Evolutionary conservation across 148 eudicot species (phyloP).

Genomic region (Talinum fruticosum): DNA sequence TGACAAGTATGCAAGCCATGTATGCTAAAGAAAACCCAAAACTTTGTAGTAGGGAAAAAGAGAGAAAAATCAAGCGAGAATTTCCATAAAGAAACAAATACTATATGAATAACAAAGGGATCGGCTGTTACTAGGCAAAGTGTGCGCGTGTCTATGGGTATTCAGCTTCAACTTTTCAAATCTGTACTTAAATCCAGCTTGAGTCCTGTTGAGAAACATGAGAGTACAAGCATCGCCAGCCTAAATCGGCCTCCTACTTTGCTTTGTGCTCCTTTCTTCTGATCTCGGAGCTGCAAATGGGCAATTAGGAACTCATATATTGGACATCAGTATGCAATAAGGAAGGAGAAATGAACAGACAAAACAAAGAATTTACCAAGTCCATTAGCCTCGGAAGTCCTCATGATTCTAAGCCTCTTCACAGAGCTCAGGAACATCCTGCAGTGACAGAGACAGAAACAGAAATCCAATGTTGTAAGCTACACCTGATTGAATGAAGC

Average conservation of each 20-base stretch:
- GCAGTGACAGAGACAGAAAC: slow-evolving; percentile 15
- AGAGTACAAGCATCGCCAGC: slow-evolving; percentile 1
- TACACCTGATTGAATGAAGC: neutral
- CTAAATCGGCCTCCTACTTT: slow-evolving; percentile 42
- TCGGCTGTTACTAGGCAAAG: slow-evolving; percentile 29
- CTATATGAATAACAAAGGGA: slow-evolving; percentile 17
- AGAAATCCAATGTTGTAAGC: neutral
- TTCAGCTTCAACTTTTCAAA: slow-evolving; percentile 8
- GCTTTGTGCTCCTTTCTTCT: slow-evolving; percentile 45
- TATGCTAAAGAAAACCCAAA: slow-evolving; percentile 28
- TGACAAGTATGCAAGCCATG: slow-evolving; percentile 25
- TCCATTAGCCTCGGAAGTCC: slow-evolving; percentile 80
- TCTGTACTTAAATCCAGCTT: slow-evolving; percentile 28
- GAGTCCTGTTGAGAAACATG: slow-evolving; percentile 3
- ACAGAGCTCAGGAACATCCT: slow-evolving; percentile 86
- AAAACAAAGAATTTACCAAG: slow-evolving; percentile 43
- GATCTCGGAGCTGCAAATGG: slow-evolving; percentile 47
- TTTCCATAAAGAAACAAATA: slow-evolving; percentile 20
- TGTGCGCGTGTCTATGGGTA: slow-evolving; percentile 11
- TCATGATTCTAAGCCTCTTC: slow-evolving; percentile 87
- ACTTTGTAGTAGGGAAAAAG: slow-evolving; percentile 15
- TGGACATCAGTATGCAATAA: neutral
- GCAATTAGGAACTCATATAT: neutral
- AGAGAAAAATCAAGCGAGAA: slow-evolving; percentile 28
- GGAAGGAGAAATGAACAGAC: neutral